Conservation (phyloP, 164 flowering plant genomes). For the Paratinospora sagittata region DNA sequence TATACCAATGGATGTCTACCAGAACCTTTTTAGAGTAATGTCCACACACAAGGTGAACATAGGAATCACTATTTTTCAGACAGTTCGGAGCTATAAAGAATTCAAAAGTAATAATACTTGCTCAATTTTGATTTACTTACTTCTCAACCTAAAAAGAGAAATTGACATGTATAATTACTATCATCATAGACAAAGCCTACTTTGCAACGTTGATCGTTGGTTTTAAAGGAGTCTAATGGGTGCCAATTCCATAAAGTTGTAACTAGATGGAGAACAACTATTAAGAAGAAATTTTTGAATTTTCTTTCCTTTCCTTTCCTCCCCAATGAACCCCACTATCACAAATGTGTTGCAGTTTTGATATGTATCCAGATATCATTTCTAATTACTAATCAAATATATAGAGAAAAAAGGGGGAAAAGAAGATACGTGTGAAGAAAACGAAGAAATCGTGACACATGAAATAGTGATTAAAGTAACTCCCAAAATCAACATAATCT, state of each 20-base stretch:
- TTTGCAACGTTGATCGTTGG: not conserved
- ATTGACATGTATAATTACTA: not conserved
- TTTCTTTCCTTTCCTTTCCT: not conserved
- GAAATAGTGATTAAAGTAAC: not conserved
- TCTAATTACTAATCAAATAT: not conserved
- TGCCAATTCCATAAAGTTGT: not conserved
- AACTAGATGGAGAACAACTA: not conserved
- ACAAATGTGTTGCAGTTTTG: not conserved
- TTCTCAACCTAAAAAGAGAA: not conserved
- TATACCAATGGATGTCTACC: no score
- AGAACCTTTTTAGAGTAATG: no score
- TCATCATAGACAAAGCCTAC: not conserved
- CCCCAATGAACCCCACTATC: not conserved
- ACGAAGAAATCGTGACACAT: not conserved
- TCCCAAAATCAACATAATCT: not conserved
- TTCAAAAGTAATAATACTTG: no score
- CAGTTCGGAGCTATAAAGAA: no score
- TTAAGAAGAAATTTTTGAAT: not conserved
- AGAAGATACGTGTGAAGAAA: not conserved
- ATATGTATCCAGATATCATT: not conserved
- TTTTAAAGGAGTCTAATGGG: not conserved
- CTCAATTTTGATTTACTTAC: not conserved
- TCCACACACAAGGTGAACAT: no score
- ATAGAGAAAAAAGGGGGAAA: not conserved
- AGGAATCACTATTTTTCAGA: no score